These are phyloP conservation scores for Tephrocybe sp. DNA, from an alignment of 768 basidiomycete genomes.

Conservation along the genomic window DNA sequence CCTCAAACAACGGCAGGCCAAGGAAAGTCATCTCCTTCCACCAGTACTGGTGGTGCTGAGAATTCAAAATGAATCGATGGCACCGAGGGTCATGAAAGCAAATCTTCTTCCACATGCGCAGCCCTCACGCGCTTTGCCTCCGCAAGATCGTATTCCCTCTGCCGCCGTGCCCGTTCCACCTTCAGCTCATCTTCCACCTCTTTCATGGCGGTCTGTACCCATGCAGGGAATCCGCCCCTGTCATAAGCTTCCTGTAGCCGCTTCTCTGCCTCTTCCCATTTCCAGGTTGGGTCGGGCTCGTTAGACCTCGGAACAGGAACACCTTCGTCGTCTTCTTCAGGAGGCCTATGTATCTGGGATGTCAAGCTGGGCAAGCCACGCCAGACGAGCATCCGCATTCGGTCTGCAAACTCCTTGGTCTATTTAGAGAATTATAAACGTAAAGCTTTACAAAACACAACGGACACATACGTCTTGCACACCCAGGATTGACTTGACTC, in stretches of 20 bases:
- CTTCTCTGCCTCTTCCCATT: conserved; percentile 51
- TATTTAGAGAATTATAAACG: conserved; percentile 20
- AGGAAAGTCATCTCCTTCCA: too few species aligned
- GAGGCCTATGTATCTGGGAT: conserved; percentile 48
- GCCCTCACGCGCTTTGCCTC: too few species aligned
- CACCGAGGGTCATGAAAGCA: too few species aligned
- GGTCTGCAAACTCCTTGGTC: conserved; percentile 59
- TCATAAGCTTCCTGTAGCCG: conserved; percentile 58
- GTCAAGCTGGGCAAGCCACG: conserved; percentile 49
- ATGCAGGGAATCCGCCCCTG: conserved; percentile 54
- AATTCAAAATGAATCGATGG: too few species aligned
- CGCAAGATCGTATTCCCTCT: conserved; percentile 19
- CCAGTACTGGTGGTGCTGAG: too few species aligned
- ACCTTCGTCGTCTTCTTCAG: conserved; percentile 31
- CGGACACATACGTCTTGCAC: conserved; percentile 51
- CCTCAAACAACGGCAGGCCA: too few species aligned
- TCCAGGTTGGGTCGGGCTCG: conserved; percentile 39
- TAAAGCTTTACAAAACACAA: neutral
- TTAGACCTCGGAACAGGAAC: conserved; percentile 2
- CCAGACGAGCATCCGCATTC: conserved; percentile 52
- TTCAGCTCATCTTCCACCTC: conserved; percentile 62
- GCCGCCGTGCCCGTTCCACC: conserved; percentile 42
- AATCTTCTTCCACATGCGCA: too few species aligned
- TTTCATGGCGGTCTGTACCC: conserved; percentile 50
- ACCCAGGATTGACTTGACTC: conserved; percentile 52